phyloP scores from a whole-genome alignment of 2,329 filamentous ascomycete species.

The Exophiala sp. region DNA sequence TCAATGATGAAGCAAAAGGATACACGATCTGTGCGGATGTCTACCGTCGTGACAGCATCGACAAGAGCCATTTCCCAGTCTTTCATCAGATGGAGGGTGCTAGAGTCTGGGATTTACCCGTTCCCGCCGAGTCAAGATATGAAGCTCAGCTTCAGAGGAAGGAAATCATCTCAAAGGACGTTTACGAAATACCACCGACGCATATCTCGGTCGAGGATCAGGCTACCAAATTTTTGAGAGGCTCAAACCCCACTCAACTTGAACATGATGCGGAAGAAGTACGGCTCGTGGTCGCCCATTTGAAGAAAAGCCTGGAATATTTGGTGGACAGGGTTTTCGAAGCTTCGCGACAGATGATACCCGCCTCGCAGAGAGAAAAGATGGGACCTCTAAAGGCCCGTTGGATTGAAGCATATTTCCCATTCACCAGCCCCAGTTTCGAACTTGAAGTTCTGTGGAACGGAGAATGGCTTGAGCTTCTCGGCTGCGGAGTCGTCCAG shows the following conservation, averaged over 20 bases:
- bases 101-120: conserved; percentile 64
- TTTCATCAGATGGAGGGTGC: conserved; percentile 99
- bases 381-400: conserved; percentile 68
- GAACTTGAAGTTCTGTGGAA: conserved; percentile 94
- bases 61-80: conserved; percentile 89
- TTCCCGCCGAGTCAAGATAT: background rate
- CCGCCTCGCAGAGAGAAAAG: conserved; percentile 32
- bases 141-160: conserved; percentile 26
- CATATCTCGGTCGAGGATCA: conserved; percentile 18
- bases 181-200: conserved; percentile 67
- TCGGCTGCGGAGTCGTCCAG: conserved; percentile 86
- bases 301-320: conserved; percentile 82
- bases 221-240: conserved; percentile 54
- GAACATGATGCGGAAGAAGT: conserved; percentile 69
- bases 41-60: conserved; percentile 89
- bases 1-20: conserved; percentile 48
- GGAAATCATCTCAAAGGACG: conserved; percentile 40
- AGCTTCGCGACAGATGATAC: conserved; percentile 54
- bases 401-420: conserved; percentile 97
- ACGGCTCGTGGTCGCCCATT: conserved; percentile 72
- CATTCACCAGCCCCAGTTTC: conserved; percentile 92
- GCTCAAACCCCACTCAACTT: conserved; percentile 76
- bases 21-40: conserved; percentile 93
- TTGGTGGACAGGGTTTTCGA: conserved; percentile 87
- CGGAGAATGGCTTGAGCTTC: conserved; percentile 89